Base-by-base conservation (phyloP, 805 yeast genomes). In the Saccharomyces mikatae region DNA sequence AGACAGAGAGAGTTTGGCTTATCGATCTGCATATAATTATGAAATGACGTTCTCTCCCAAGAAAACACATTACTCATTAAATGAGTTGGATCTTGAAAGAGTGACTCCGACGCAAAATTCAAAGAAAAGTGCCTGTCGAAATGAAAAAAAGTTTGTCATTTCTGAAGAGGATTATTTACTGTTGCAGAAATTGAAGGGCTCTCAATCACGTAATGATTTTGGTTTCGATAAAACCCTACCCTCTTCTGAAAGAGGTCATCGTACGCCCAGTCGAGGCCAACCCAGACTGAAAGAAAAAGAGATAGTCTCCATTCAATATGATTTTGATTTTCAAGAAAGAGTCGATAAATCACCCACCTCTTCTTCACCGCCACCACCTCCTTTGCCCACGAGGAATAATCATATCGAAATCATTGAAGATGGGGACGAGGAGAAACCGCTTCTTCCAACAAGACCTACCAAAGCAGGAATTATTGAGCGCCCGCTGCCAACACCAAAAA, bases 11-110 rank as follows among this genome's bases (percentile, higher is more conserved):
- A 54, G 58, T 17, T 56, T 65, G 46, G 61, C 66, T 0, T 67
- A 60, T 51, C 57, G 54, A 48, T 66, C 71, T 27, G 71, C 70
- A 2, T 68, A 67, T 50, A 68, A 63, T 41, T 67, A 62, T 57
- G 70, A 67, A 47, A 63, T 55, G 57, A 60, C 69, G 1, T 66
- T 65, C 41, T 63, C 69, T 4, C 67, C 68, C 13, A 60, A 57
- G 53, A 61, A 58, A 44, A 26, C 54, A 2, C 50, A 46, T n/a
- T 52, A 54, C 30, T 41, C 54, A 6, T 14, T 51, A 29, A 51
- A 44, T 21, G 54, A 57, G 3, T 28, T 54, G n/a, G 53, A 47
- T 26, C 51, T 57, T n/a, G 56, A 57, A 26, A 6, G 28, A 10
- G 31, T 17, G 31, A 28, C 29, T 11, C 27, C 30, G 21, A 17